These are phyloP conservation scores for Ilyonectria sp. DNA, from an alignment of 2,329 filamentous ascomycete genomes.

Conservation along the genomic window DNA sequence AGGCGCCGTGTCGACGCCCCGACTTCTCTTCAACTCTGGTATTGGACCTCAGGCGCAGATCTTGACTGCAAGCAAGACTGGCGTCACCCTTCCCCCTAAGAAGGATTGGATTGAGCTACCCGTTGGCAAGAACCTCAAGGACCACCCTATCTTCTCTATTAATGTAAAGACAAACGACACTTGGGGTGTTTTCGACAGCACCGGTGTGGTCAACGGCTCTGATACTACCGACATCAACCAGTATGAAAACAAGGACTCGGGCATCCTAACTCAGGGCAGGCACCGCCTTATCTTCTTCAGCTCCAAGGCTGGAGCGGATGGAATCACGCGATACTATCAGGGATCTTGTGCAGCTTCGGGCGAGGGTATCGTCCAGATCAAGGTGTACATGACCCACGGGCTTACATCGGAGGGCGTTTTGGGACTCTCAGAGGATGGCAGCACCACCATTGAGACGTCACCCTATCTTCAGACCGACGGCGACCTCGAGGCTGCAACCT, in stretches of 20 bases:
- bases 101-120: slow-evolving; percentile 70
- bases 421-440: slow-evolving; percentile 70
- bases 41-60: slow-evolving; percentile 76
- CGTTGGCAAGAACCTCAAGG: slow-evolving; percentile 70
- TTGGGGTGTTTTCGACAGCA: slow-evolving; percentile 53
- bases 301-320: slow-evolving; percentile 70
- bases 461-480: slow-evolving; percentile 73
- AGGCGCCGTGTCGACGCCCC: slow-evolving; percentile 77
- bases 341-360: slow-evolving; percentile 77
- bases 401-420: slow-evolving; percentile 72
- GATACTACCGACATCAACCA: slow-evolving; percentile 74
- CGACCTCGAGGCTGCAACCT: slow-evolving; percentile 74
- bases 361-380: slow-evolving; percentile 66
- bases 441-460: slow-evolving; percentile 70
- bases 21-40: slow-evolving; percentile 72
- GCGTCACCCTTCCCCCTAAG: slow-evolving; percentile 63
- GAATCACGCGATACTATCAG: slow-evolving; percentile 74
- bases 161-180: slow-evolving; percentile 40
- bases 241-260: slow-evolving; percentile 67
- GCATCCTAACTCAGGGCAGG: slow-evolving; percentile 75
- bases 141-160: slow-evolving; percentile 62
- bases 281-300: slow-evolving; percentile 72
- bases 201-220: slow-evolving; percentile 62
- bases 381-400: slow-evolving; percentile 75
- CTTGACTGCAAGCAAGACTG: slow-evolving; percentile 64